Percentiles rank a stretch among this genome's conserved stretches.
Evolutionary conservation across 345 rosid genomes (phyloP).

Genomic region (Anastatica hierochuntica): DNA sequence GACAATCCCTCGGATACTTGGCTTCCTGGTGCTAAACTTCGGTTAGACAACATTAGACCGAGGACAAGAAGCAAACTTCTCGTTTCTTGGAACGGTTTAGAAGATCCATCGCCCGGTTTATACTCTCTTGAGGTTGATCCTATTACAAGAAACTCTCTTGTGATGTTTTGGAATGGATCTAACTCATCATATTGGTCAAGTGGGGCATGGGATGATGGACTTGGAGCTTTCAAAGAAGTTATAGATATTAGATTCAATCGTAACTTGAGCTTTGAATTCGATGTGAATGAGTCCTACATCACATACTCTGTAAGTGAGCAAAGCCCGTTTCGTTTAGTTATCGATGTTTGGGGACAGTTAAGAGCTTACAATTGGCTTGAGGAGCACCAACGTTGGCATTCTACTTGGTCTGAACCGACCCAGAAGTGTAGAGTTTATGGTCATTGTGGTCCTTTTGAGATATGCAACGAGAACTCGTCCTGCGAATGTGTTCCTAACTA

Average conservation of each 20-base stretch:
- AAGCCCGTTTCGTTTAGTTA: constrained; percentile 29
- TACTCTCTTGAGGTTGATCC: constrained; percentile 43
- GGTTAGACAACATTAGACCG: constrained; percentile 17
- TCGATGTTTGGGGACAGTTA: constrained; percentile 49
- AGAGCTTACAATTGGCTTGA: constrained; percentile 26
- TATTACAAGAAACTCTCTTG: constrained; percentile 31
- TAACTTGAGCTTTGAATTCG: background rate
- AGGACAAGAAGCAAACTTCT: constrained; percentile 25
- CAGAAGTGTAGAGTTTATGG: constrained; percentile 44
- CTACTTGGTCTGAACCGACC: constrained; percentile 44
- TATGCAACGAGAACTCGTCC: constrained; percentile 27
- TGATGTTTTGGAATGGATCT: constrained; percentile 34
- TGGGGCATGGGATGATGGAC: constrained; percentile 39
- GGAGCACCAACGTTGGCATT: constrained; percentile 26
- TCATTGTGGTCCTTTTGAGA: constrained; percentile 55
- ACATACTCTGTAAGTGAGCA: constrained; percentile 28
- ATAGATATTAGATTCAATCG: constrained; percentile 34
- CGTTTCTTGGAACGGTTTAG: constrained; percentile 40
- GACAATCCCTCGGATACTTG: constrained; percentile 52
- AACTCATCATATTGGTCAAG: constrained; percentile 37
- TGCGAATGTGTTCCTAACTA: constrained; percentile 39
- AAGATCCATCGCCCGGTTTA: constrained; percentile 46
- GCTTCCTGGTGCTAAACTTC: constrained; percentile 52
- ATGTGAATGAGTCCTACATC: constrained; percentile 40
- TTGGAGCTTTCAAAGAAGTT: constrained; percentile 25